phyloP scores from a whole-genome alignment of 2,329 filamentous ascomycete species.

The Trichoderma sp. region DNA sequence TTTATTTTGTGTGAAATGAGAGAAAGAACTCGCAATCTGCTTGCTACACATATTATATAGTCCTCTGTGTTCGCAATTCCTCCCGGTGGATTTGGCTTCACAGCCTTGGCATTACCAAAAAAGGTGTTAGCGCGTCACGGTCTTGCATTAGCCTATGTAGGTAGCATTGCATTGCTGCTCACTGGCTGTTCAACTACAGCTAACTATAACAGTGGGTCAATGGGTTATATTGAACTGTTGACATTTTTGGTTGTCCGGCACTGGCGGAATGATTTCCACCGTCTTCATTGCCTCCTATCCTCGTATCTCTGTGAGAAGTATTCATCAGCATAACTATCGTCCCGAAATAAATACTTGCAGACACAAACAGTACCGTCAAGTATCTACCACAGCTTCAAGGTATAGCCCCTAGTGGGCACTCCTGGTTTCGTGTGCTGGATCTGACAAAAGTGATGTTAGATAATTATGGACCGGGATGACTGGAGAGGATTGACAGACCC shows the following conservation, averaged over 20 bases:
- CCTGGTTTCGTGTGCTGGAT: neutral
- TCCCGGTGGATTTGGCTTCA: neutral
- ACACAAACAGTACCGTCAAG: neutral
- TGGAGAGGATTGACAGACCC: conserved; percentile 1
- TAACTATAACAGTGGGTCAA: neutral
- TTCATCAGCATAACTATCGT: neutral
- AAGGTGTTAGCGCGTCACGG: neutral
- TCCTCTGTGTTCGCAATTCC: neutral
- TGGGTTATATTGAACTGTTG: neutral
- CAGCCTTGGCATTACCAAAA: neutral
- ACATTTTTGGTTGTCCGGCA: neutral
- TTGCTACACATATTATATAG: neutral
- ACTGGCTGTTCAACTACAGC: neutral
- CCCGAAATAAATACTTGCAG: neutral
- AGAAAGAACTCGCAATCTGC: neutral
- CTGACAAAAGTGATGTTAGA: neutral
- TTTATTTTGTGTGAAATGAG: neutral
- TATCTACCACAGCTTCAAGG: neutral
- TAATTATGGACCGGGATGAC: neutral
- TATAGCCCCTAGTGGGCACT: neutral
- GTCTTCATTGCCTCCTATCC: neutral
- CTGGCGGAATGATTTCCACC: neutral
- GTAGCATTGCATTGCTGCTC: neutral
- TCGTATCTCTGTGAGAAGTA: neutral
- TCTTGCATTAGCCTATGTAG: neutral